A percentile compares a stretch with the other conserved stretches of the same genome.
Conservation (phyloP, 257 asterid genomes). For the Solanum etuberosum region DNA sequence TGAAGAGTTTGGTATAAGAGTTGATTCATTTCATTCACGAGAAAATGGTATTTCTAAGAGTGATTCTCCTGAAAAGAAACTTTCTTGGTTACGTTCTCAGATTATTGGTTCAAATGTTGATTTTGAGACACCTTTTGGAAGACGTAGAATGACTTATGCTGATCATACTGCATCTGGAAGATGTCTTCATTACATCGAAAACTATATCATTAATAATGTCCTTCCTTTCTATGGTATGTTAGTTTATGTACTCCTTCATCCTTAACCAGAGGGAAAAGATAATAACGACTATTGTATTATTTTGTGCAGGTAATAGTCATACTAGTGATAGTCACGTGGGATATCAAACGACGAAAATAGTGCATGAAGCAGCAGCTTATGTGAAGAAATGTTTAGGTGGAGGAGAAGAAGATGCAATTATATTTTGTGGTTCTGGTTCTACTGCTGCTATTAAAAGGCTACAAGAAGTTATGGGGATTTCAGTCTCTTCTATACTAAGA, state of each 20-base stretch:
- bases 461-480: constrained; percentile 46
- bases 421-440: constrained; percentile 7
- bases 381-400: constrained; percentile 47
- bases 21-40: not conserved
- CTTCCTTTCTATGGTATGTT: constrained; percentile 44
- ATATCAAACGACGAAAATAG: constrained; percentile 19
- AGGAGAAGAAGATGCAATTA: constrained; percentile 14
- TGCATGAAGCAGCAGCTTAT: constrained; percentile 29
- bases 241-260: too few species aligned
- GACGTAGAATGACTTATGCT: constrained; percentile 41
- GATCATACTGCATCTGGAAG: constrained; percentile 62
- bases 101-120: constrained; percentile 26
- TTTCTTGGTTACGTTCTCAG: not conserved
- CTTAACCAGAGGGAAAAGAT: too few species aligned
- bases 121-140: constrained; percentile 33
- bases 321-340: constrained; percentile 47
- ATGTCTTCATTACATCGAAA: constrained; percentile 31
- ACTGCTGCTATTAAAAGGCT: constrained; percentile 49
- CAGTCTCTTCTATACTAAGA: constrained; percentile 23
- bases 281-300: not conserved
- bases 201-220: constrained; percentile 15
- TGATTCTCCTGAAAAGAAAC: not conserved
- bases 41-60: not conserved
- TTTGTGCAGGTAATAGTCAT: constrained; percentile 20
- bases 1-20: not conserved